Evolutionary conservation across 305 asterid species (phyloP).

Genomic region (Fraxinus baroniana): DNA sequence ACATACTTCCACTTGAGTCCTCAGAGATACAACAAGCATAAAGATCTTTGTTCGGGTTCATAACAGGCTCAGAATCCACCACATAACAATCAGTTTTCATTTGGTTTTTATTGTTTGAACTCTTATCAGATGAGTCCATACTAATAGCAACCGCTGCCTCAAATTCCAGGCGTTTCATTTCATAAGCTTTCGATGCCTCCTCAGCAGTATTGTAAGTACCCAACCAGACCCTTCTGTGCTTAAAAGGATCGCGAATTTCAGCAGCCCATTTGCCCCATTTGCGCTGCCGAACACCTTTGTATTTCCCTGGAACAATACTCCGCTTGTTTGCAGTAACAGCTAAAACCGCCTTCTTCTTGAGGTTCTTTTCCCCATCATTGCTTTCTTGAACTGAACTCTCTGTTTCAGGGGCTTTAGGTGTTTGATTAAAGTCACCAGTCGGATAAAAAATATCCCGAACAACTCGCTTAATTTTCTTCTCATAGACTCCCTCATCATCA

Average conservation of each 20-base stretch:
- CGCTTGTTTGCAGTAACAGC: neutral
- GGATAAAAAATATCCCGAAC: conserved; percentile 31
- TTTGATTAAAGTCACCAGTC: neutral
- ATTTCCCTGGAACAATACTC: conserved; percentile 11
- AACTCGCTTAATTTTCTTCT: conserved; percentile 30
- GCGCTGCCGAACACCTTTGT: conserved; percentile 43
- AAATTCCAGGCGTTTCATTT: conserved; percentile 38
- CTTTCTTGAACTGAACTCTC: conserved; percentile 55
- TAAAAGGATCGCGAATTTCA: conserved; percentile 49
- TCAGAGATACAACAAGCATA: conserved; percentile 22
- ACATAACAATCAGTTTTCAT: conserved; percentile 9
- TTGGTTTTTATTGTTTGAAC: conserved; percentile 15
- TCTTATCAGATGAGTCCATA: neutral
- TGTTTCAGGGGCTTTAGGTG: conserved; percentile 11
- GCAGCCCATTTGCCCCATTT: conserved; percentile 67
- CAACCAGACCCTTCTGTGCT: conserved; percentile 42
- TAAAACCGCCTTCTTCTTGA: conserved; percentile 29
- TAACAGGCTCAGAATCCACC: neutral
- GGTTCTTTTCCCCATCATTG: conserved; percentile 38
- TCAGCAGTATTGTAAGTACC: conserved; percentile 48
- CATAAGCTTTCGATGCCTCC: conserved; percentile 45
- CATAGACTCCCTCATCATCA: conserved; percentile 33
- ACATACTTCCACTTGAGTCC: conserved; percentile 44
- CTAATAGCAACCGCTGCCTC: conserved; percentile 25
- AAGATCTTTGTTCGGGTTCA: neutral